Evolutionary conservation across 140 eudicot species (phyloP).

Genomic region (Erigeron philadelphicus): DNA sequence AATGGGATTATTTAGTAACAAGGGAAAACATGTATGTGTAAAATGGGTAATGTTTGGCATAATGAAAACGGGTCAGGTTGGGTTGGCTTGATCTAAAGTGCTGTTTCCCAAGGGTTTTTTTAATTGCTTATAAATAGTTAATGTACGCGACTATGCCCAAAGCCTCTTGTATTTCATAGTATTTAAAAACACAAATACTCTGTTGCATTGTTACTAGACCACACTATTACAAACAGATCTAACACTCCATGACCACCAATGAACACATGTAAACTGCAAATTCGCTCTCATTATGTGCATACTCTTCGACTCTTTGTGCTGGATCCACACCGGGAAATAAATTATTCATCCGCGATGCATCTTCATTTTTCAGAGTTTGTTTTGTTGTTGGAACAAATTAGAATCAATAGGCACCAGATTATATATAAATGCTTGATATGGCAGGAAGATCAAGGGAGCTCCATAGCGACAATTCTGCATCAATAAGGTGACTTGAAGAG

Average conservation of each 20-base stretch:
- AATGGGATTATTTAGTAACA: not conserved
- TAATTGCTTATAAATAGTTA: too few relatives aligned
- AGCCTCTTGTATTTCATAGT: not conserved
- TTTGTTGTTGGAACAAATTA: not conserved
- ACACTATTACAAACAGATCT: not conserved
- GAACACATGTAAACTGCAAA: not conserved
- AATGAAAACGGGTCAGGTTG: not conserved
- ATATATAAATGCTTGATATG: not conserved
- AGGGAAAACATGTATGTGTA: not conserved
- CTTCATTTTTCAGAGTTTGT: not conserved
- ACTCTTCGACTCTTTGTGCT: not conserved
- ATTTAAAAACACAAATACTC: not conserved
- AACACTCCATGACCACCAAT: not conserved
- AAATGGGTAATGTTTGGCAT: not conserved
- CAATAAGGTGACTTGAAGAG: conserved; percentile 16
- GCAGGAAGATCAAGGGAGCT: conserved; percentile 55
- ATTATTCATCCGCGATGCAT: not conserved
- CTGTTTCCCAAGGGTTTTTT: too few relatives aligned
- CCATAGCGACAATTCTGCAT: conserved; percentile 43
- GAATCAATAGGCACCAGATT: not conserved
- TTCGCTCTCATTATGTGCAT: not conserved
- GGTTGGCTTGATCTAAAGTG: not conserved
- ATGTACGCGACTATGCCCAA: not conserved
- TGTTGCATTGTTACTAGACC: not conserved
- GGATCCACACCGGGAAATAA: not conserved